These are phyloP conservation scores for Xerocomus spinulosus DNA, from an alignment of 768 basidiomycete species.

Conservation along the genomic window DNA sequence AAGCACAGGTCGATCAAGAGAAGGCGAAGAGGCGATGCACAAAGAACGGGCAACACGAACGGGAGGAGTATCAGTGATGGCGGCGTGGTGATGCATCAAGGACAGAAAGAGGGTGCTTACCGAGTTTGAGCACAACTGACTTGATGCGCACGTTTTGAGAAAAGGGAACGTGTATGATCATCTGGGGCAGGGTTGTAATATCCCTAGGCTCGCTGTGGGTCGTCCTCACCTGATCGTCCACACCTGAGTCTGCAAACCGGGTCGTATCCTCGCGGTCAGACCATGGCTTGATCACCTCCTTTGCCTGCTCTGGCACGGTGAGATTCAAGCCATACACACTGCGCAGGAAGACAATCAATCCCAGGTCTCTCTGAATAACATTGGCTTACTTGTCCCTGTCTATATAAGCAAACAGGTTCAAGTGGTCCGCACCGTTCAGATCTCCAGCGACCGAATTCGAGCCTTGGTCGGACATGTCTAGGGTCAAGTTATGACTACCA, in stretches of 20 bases:
- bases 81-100: constrained; percentile 9
- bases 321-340: constrained; percentile 82
- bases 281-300: constrained; percentile 77
- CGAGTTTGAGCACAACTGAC: constrained; percentile 72
- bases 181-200: constrained; percentile 37
- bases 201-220: constrained; percentile 2
- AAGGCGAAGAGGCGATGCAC: constrained; percentile 1
- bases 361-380: neutral
- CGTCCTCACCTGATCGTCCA: constrained; percentile 72
- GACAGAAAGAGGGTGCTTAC: constrained; percentile 35
- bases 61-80: constrained; percentile 7
- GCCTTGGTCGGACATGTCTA: constrained; percentile 16
- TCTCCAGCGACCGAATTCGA: constrained; percentile 44
- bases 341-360: constrained; percentile 1
- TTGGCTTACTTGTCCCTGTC: constrained; percentile 59
- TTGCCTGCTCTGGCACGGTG: constrained; percentile 75
- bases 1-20: neutral
- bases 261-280: constrained; percentile 64
- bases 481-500: constrained; percentile 11
- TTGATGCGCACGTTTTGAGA: constrained; percentile 70
- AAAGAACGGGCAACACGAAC: constrained; percentile 5
- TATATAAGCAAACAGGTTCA: constrained; percentile 56
- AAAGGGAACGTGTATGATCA: constrained; percentile 81
- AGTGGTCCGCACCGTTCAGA: constrained; percentile 43
- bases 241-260: constrained; percentile 68